phyloP scores from a whole-genome alignment of 176 grass and related monocot genomes.

The Pontederia crassipes region DNA sequence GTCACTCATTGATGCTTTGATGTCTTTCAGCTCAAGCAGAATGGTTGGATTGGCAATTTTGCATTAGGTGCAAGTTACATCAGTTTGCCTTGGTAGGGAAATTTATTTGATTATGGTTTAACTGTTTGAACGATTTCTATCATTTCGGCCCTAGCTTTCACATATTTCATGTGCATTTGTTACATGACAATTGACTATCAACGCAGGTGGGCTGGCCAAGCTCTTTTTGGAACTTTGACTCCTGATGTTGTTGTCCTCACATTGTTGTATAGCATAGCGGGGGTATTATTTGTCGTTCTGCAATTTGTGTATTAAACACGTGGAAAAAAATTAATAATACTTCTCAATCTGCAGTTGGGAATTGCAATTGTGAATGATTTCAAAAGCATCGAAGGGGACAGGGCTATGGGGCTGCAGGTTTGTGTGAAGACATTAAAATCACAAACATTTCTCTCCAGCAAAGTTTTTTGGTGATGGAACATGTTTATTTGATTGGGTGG shows the following conservation, averaged over 20 bases:
- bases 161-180: neutral
- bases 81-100: conserved; percentile 72
- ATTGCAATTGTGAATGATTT: conserved; percentile 78
- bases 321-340: conserved; percentile 10
- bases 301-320: conserved; percentile 15
- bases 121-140: too few species aligned
- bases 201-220: conserved; percentile 90
- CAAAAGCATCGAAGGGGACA: conserved; percentile 70
- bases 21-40: conserved; percentile 52
- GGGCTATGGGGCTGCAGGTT: conserved; percentile 58
- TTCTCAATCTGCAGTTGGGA: conserved; percentile 34
- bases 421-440: conserved; percentile 16
- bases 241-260: conserved; percentile 88
- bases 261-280: conserved; percentile 78
- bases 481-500: neutral
- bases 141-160: too few species aligned
- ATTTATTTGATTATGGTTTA: neutral
- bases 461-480: neutral
- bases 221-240: conserved; percentile 90
- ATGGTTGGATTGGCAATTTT: conserved; percentile 98
- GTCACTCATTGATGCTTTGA: neutral
- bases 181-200: conserved; percentile 1
- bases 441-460: conserved; percentile 2
- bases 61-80: conserved; percentile 95
- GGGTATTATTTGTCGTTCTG: conserved; percentile 33